Percentiles rank a stretch among this genome's conserved stretches.
phyloP scores from a whole-genome alignment of 306 rosid genomes.

The Gynostemma pentaphyllum region DNA sequence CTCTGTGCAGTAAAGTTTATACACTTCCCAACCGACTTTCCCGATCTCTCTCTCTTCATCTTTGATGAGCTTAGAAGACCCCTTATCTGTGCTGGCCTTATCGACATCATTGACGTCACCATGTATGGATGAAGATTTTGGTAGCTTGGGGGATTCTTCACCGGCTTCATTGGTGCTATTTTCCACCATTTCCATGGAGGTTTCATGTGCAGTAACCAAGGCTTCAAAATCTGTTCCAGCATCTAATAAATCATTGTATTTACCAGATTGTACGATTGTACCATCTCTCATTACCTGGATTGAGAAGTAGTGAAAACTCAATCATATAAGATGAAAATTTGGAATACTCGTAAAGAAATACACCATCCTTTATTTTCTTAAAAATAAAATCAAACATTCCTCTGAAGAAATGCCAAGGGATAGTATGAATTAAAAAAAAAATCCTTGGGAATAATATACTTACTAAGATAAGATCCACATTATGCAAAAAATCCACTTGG shows the following conservation, averaged over 20 bases:
- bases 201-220: conserved; percentile 80
- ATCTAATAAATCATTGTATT: conserved; percentile 46
- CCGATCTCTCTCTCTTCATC: conserved; percentile 94
- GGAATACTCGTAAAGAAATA: too few relatives aligned
- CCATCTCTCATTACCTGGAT: conserved; percentile 86
- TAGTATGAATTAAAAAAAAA: background rate
- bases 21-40: conserved; percentile 53
- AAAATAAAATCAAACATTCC: too few relatives aligned
- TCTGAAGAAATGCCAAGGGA: background rate
- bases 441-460: conserved; percentile 6
- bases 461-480: conserved; percentile 75
- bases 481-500: conserved; percentile 96
- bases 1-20: conserved; percentile 82
- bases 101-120: conserved; percentile 39
- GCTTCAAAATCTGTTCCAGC: conserved; percentile 67
- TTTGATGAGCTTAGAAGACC: conserved; percentile 73
- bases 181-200: conserved; percentile 93
- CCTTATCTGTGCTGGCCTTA: conserved; percentile 33
- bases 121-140: conserved; percentile 25
- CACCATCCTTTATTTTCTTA: too few relatives aligned
- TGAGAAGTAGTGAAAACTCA: conserved; percentile 2
- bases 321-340: background rate
- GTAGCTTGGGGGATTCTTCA: conserved; percentile 25
- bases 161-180: conserved; percentile 25
- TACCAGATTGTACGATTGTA: conserved; percentile 66